A percentile compares a stretch with the other conserved stretches of the same genome.
Evolutionary conservation across 169 alveolate genomes (phyloP).

Genomic region (Cryptosporidium canis): DNA sequence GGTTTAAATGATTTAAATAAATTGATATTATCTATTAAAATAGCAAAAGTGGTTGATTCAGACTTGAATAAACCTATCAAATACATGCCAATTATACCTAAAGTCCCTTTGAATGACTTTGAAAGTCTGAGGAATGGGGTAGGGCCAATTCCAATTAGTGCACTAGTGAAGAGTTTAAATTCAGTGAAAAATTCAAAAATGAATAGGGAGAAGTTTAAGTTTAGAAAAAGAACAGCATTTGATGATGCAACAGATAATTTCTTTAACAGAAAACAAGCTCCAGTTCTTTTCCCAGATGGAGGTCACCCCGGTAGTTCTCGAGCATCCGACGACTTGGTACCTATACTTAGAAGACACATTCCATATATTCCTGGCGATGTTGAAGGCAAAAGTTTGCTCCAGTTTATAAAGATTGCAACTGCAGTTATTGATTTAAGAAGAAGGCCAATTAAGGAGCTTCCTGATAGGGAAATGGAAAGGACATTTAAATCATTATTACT

Average conservation of each 20-base stretch:
- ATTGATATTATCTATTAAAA: slow-evolving; percentile 1
- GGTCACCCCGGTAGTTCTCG: background rate
- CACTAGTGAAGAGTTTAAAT: background rate
- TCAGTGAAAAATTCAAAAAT: background rate
- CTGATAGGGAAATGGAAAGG: slow-evolving; percentile 42
- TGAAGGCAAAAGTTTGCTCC: slow-evolving; percentile 35
- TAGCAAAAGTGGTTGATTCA: slow-evolving; percentile 7
- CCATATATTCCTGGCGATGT: slow-evolving; percentile 64
- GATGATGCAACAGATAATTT: slow-evolving; percentile 27
- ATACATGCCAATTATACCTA: slow-evolving; percentile 49
- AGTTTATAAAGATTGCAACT: slow-evolving; percentile 42
- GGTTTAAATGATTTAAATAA: background rate
- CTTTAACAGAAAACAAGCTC: background rate
- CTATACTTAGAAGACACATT: slow-evolving; percentile 26
- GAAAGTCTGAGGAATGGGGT: slow-evolving; percentile 37
- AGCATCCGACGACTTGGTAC: background rate
- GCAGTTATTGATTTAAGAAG: slow-evolving; percentile 56
- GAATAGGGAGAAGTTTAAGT: background rate
- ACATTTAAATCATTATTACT: background rate
- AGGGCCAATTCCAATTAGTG: slow-evolving; percentile 46
- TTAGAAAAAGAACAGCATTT: slow-evolving; percentile 43
- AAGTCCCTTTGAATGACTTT: background rate
- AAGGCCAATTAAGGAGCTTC: slow-evolving; percentile 54
- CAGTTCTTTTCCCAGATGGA: background rate
- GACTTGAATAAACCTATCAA: background rate